phyloP scores from a whole-genome alignment of 345 rosid species.

The Euphorbia pulcherrima region DNA sequence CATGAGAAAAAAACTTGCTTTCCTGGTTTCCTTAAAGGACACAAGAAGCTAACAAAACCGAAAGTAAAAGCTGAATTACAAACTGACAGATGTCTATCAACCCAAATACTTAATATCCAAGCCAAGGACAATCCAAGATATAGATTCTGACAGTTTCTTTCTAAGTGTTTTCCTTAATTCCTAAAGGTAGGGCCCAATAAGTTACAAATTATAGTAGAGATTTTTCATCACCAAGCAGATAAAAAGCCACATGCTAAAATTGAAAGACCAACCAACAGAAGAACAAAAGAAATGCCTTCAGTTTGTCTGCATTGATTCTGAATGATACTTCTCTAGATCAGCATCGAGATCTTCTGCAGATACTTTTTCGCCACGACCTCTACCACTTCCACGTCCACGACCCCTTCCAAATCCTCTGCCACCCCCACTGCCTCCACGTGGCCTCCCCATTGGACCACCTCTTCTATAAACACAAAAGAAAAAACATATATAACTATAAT shows the following conservation, averaged over 20 bases:
- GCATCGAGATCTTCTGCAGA: conserved; percentile 98
- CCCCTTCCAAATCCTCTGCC: conserved; percentile 59
- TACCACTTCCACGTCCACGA: conserved; percentile 67
- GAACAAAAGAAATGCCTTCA: conserved; percentile 25
- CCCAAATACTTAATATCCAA: conserved; percentile 40
- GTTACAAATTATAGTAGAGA: conserved; percentile 31
- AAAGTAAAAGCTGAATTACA: conserved; percentile 25
- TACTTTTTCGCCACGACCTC: conserved; percentile 61
- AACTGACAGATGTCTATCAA: conserved; percentile 35
- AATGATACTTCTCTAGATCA: conserved; percentile 80
- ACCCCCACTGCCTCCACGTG: conserved; percentile 59
- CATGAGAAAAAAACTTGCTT: conserved; percentile 19
- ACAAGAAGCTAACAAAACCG: conserved; percentile 28
- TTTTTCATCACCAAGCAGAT: conserved; percentile 34
- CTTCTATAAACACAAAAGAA: conserved; percentile 35
- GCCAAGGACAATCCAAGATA: conserved; percentile 36
- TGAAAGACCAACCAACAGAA: conserved; percentile 14
- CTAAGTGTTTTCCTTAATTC: conserved; percentile 23
- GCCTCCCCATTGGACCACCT: conserved; percentile 49
- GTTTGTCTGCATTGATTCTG: conserved; percentile 75
- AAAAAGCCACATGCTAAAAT: conserved; percentile 28
- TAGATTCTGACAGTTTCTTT: conserved; percentile 32
- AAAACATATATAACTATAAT: not conserved
- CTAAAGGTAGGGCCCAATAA: conserved; percentile 26
- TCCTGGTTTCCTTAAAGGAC: conserved; percentile 26